Percentiles rank a stretch among this genome's conserved stretches.
Evolutionary conservation across 2,329 filamentous ascomycete genomes (phyloP).

Genomic region (Parascedosporium putredinis): DNA sequence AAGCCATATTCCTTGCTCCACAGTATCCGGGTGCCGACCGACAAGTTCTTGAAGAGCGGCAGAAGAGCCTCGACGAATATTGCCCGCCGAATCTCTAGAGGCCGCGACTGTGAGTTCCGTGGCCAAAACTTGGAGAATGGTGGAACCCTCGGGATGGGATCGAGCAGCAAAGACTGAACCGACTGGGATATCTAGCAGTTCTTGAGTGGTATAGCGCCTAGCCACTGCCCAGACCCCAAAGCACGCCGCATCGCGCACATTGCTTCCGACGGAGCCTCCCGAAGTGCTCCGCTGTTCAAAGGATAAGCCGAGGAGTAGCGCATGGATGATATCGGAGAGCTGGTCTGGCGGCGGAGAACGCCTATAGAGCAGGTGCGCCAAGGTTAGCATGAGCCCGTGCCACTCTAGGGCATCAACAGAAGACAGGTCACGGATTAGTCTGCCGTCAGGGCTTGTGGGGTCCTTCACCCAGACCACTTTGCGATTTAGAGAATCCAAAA

Average conservation of each 20-base stretch:
- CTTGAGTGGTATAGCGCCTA: conserved; percentile 70
- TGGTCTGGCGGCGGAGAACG: conserved; percentile 64
- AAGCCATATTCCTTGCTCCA: conserved; percentile 70
- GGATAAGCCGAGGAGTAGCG: conserved; percentile 66
- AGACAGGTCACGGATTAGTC: conserved; percentile 48
- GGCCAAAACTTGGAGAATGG: conserved; percentile 66
- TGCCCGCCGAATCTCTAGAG: conserved; percentile 81
- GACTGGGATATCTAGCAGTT: conserved; percentile 56
- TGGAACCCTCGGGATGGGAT: conserved; percentile 24
- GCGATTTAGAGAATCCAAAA: conserved; percentile 58
- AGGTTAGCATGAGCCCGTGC: conserved; percentile 84
- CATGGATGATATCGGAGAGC: conserved; percentile 64
- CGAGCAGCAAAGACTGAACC: conserved; percentile 31
- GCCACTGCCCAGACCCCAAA: conserved; percentile 94
- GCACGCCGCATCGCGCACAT: conserved; percentile 88
- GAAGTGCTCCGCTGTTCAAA: conserved; percentile 85
- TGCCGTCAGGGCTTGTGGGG: conserved; percentile 20
- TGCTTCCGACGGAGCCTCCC: conserved; percentile 76
- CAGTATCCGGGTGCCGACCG: conserved; percentile 79
- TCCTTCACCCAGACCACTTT: conserved; percentile 45
- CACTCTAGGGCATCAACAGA: conserved; percentile 74
- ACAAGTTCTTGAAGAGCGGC: conserved; percentile 91
- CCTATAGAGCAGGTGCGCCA: conserved; percentile 79
- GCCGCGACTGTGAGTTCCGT: conserved; percentile 72
- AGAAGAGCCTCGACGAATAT: conserved; percentile 85